A percentile compares a stretch with the other conserved stretches of the same genome.
Evolutionary conservation across 73 alveolate genomes (phyloP).

Genomic region (Blepharisma stoltei): DNA sequence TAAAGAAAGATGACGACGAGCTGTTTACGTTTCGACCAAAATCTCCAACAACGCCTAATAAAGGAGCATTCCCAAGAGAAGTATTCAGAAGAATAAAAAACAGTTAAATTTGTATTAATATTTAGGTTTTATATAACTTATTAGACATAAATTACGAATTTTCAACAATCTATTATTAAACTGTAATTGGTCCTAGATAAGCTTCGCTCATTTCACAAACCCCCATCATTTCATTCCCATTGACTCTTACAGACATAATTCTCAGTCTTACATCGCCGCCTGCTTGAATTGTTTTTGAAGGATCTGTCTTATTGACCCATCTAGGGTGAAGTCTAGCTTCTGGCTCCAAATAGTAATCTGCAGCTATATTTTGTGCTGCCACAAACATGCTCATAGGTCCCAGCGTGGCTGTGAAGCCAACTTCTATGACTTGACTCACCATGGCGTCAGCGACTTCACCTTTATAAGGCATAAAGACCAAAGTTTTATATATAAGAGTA

Average conservation of each 20-base stretch:
- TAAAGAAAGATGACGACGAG: no score
- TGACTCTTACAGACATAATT: conserved; percentile 46
- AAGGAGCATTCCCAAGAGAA: no score
- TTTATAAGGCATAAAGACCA: conserved; percentile 67
- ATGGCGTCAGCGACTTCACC: conserved; percentile 81
- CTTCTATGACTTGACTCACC: conserved; percentile 45
- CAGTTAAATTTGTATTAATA: no score
- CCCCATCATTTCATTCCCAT: conserved; percentile 53
- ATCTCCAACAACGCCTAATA: no score
- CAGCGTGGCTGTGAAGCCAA: conserved; percentile 62
- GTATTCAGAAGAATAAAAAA: no score
- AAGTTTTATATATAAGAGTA: conserved; percentile 59
- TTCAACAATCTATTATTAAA: background rate
- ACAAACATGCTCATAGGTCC: conserved; percentile 79
- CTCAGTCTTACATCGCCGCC: conserved; percentile 68
- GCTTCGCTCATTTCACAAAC: conserved; percentile 58
- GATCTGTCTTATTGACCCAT: conserved; percentile 32
- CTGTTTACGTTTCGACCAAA: no score
- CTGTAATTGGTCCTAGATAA: conserved; percentile 52
- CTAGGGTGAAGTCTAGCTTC: conserved; percentile 35
- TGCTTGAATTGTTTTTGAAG: conserved; percentile 34
- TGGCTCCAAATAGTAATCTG: conserved; percentile 34
- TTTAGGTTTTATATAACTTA: no score
- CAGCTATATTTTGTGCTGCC: conserved; percentile 46
- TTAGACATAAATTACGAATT: no score